A percentile compares a stretch with the other conserved stretches of the same genome.
Evolutionary conservation across 2,329 filamentous ascomycete genomes (phyloP).

Genomic region (Stagonosporopsis rhizophila): DNA sequence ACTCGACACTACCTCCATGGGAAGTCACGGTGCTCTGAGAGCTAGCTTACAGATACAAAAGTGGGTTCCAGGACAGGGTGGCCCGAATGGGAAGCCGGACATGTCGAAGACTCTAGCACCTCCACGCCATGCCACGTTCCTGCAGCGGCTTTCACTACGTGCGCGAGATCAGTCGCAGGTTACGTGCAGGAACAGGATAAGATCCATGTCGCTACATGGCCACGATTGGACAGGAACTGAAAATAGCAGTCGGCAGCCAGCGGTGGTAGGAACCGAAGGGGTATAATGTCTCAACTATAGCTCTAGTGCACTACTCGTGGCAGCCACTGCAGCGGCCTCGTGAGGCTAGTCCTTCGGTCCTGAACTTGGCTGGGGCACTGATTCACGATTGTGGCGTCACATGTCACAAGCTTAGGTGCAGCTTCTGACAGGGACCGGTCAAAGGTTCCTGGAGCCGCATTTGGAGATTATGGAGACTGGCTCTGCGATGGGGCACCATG

Average conservation of each 20-base stretch:
- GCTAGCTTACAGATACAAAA: slow-evolving; percentile 18
- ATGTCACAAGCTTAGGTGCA: slow-evolving; percentile 27
- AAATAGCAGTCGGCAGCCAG: slow-evolving; percentile 12
- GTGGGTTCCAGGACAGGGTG: slow-evolving; percentile 25
- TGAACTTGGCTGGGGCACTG: slow-evolving; percentile 18
- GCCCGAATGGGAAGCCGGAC: slow-evolving; percentile 25
- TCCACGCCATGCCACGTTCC: slow-evolving; percentile 23
- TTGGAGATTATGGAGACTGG: background rate
- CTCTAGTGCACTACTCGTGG: slow-evolving; percentile 17
- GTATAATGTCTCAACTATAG: slow-evolving; percentile 31
- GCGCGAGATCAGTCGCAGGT: slow-evolving; percentile 34
- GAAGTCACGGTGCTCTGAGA: slow-evolving; percentile 14
- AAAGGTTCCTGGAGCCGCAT: slow-evolving; percentile 5
- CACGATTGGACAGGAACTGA: slow-evolving; percentile 19
- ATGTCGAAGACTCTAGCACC: slow-evolving; percentile 16
- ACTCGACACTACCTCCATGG: slow-evolving; percentile 13
- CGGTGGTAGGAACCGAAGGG: slow-evolving; percentile 22
- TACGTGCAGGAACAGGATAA: slow-evolving; percentile 19
- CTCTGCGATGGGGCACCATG: background rate
- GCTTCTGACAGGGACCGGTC: slow-evolving; percentile 17
- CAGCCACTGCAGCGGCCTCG: slow-evolving; percentile 16
- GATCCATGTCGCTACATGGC: slow-evolving; percentile 18
- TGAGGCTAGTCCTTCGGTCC: slow-evolving; percentile 21
- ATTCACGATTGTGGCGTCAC: slow-evolving; percentile 21
- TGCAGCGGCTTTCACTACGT: slow-evolving; percentile 30